Percentiles rank a stretch among this genome's conserved stretches.
Evolutionary conservation across 148 eudicot genomes (phyloP).

Genomic region (Vaccinium macrocarpon): DNA sequence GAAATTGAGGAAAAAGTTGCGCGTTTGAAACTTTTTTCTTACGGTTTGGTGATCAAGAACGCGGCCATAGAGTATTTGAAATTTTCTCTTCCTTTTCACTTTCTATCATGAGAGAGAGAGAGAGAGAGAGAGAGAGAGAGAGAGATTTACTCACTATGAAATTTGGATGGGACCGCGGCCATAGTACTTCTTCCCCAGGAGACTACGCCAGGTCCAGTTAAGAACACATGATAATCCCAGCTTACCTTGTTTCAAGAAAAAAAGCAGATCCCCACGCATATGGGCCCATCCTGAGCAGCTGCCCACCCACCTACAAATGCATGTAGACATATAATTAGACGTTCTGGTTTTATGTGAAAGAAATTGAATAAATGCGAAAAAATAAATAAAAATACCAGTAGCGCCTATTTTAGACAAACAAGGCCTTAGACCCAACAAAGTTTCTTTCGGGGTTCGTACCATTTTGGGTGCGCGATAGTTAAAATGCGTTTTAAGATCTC

Average conservation of each 20-base stretch:
- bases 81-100: no score
- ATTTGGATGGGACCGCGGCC: constrained; percentile 68
- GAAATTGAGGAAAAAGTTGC: no score
- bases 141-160: constrained; percentile 31
- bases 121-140: not conserved
- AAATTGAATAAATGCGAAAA: no score
- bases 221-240: constrained; percentile 28
- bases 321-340: constrained; percentile 24
- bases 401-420: no score
- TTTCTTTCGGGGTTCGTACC: no score
- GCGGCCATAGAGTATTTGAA: no score
- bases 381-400: no score
- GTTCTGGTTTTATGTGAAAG: no score
- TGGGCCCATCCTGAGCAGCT: constrained; percentile 58
- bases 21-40: constrained; percentile 1
- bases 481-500: no score
- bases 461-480: no score
- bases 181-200: constrained; percentile 41
- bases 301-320: constrained; percentile 55
- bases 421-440: no score
- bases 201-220: constrained; percentile 36
- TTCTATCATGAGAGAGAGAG: not conserved
- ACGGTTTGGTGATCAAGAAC: no score
- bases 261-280: constrained; percentile 61
- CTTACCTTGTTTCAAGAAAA: constrained; percentile 18